Percentiles rank a stretch among this genome's conserved stretches.
These are phyloP conservation scores for Lotmaria passim DNA, from an alignment of 208 protist genomes.

Conservation along the genomic window DNA sequence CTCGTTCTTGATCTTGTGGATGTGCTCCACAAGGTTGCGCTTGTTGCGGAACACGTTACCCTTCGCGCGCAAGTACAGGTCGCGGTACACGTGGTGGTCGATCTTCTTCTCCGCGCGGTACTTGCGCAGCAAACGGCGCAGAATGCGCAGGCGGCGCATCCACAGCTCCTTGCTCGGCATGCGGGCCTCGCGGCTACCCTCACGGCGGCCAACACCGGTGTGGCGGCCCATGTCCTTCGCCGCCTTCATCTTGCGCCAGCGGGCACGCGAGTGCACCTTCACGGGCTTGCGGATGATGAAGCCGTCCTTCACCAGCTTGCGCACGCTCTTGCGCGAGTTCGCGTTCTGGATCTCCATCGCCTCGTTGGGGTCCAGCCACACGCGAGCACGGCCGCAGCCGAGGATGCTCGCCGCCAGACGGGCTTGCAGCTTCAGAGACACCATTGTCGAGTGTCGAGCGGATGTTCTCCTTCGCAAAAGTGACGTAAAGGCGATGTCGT, in stretches of 20 bases:
- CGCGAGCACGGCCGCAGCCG: conserved; percentile 96
- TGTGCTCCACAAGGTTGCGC: conserved; percentile 98
- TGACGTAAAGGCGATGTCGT: too few species aligned
- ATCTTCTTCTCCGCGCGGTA: conserved; percentile 99
- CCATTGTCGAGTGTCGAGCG: conserved; percentile 47
- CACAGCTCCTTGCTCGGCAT: conserved; percentile 97
- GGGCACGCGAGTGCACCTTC: conserved; percentile 95
- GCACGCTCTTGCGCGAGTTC: conserved; percentile 96
- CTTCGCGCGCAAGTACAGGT: conserved; percentile 98
- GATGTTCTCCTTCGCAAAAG: conserved; percentile 15
- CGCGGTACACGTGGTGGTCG: conserved; percentile 97
- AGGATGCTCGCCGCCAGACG: conserved; percentile 98
- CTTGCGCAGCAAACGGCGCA: conserved; percentile 97
- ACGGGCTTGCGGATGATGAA: conserved; percentile 97
- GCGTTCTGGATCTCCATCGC: conserved; percentile 96
- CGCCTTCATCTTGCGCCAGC: conserved; percentile 85
- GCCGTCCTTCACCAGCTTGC: conserved; percentile 97
- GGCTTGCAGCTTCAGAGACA: conserved; percentile 96
- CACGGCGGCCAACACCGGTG: conserved; percentile 94
- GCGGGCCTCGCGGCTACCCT: conserved; percentile 97
- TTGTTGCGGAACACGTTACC: conserved; percentile 99
- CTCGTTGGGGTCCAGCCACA: conserved; percentile 99
- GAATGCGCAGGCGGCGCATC: conserved; percentile 98
- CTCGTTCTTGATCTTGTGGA: conserved; percentile 98
- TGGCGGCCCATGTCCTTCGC: conserved; percentile 96